Conservation (phyloP, 768 basidiomycete species). For the Boletus rubescentipes region DNA sequence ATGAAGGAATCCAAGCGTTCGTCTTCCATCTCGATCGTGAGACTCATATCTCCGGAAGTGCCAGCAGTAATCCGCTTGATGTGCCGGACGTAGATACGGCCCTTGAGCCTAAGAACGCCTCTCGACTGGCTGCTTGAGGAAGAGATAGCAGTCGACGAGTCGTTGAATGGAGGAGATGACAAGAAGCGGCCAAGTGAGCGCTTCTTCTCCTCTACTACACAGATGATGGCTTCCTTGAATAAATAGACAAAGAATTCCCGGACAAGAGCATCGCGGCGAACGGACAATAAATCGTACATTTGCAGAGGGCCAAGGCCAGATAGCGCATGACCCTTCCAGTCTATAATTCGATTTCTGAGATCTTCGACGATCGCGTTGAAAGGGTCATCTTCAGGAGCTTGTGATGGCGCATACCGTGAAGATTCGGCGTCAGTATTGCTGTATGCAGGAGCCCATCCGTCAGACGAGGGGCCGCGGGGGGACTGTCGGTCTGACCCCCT, state of each 20-base stretch:
- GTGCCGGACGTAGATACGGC: slow-evolving; percentile 93
- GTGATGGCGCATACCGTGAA: slow-evolving; percentile 30
- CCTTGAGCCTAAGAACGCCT: slow-evolving; percentile 87
- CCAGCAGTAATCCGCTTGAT: slow-evolving; percentile 87
- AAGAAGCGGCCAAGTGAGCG: slow-evolving; percentile 74
- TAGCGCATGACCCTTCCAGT: slow-evolving; percentile 96
- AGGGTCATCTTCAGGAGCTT: slow-evolving; percentile 56
- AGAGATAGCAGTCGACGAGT: slow-evolving; percentile 44
- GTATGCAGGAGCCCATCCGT: slow-evolving; percentile 29
- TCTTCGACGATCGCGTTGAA: slow-evolving; percentile 87
- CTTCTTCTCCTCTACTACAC: slow-evolving; percentile 96
- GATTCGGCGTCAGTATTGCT: slow-evolving; percentile 30
- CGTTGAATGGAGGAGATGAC: slow-evolving; percentile 58
- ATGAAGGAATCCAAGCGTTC: slow-evolving; percentile 92
- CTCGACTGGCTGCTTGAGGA: slow-evolving; percentile 35
- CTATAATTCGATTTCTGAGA: slow-evolving; percentile 84
- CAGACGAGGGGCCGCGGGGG: slow-evolving; percentile 16
- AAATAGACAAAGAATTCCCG: slow-evolving; percentile 96
- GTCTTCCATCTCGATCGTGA: slow-evolving; percentile 98
- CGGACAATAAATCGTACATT: slow-evolving; percentile 89
- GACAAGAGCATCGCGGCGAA: slow-evolving; percentile 84
- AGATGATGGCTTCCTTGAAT: slow-evolving; percentile 97
- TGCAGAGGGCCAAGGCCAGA: slow-evolving; percentile 84
- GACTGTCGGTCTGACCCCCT: slow-evolving; percentile 17
- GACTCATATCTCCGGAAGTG: slow-evolving; percentile 80